Conservation (phyloP, 208 protist genomes). For the Phytomonas serpens region DNA sequence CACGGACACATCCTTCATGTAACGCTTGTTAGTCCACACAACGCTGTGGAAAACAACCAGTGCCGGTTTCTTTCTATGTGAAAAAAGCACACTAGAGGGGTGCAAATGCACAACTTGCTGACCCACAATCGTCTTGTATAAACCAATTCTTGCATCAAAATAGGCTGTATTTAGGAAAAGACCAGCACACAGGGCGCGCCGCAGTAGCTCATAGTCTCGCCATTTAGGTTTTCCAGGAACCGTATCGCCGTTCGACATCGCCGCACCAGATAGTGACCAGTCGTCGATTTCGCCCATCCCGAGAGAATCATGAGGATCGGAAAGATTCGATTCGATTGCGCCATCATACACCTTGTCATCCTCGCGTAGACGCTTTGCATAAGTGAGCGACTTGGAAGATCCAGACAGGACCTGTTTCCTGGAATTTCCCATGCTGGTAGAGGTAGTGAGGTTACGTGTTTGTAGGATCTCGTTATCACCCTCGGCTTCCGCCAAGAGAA, state of each 20-base stretch:
- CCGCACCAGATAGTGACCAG: slow-evolving; percentile 2
- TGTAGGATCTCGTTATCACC: background rate
- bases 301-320: slow-evolving; percentile 17
- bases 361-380: background rate
- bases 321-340: slow-evolving; percentile 37
- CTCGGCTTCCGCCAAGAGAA: slow-evolving; percentile 20
- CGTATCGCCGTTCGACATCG: slow-evolving; percentile 11
- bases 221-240: slow-evolving; percentile 11
- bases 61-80: slow-evolving; percentile 66
- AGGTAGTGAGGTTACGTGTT: background rate
- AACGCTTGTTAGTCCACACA: slow-evolving; percentile 82
- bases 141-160: slow-evolving; percentile 76
- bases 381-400: background rate
- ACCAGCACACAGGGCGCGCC: slow-evolving; percentile 77
- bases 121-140: slow-evolving; percentile 78
- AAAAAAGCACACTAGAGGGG: slow-evolving; percentile 83
- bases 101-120: slow-evolving; percentile 81
- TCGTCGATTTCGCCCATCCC: background rate
- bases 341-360: slow-evolving; percentile 42
- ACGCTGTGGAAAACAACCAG: slow-evolving; percentile 86
- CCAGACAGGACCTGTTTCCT: background rate
- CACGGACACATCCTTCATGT: slow-evolving; percentile 87
- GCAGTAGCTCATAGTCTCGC: slow-evolving; percentile 65
- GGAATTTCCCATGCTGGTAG: background rate
- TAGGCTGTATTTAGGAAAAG: slow-evolving; percentile 86